Conservation (phyloP, 306 rosid species). For the Coriaria nepalensis region DNA sequence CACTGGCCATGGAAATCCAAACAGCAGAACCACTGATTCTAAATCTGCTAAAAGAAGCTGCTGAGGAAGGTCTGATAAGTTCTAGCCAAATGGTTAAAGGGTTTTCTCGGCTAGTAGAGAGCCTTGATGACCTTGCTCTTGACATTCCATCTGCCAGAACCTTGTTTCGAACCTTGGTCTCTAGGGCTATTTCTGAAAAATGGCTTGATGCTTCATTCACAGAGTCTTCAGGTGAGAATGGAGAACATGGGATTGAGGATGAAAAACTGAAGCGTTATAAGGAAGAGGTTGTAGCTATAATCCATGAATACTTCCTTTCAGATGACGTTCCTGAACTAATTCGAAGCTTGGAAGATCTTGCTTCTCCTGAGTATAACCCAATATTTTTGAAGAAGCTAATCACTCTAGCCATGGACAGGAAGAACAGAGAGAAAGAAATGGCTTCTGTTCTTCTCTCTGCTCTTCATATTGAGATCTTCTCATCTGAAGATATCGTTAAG, state of each 20-base stretch:
- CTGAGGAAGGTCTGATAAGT: slow-evolving; percentile 88
- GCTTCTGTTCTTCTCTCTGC: slow-evolving; percentile 93
- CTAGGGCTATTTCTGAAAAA: slow-evolving; percentile 69
- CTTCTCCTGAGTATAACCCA: slow-evolving; percentile 61
- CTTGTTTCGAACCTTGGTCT: slow-evolving; percentile 51
- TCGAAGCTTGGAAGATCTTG: slow-evolving; percentile 82
- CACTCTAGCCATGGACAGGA: slow-evolving; percentile 92
- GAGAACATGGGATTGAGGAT: slow-evolving; percentile 44
- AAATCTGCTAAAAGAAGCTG: slow-evolving; percentile 81
- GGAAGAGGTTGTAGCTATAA: slow-evolving; percentile 69
- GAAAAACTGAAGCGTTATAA: slow-evolving; percentile 56
- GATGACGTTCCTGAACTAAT: slow-evolving; percentile 96
- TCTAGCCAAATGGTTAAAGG: slow-evolving; percentile 98
- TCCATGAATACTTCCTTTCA: slow-evolving; percentile 85
- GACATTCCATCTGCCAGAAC: slow-evolving; percentile 81
- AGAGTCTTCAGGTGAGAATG: slow-evolving; percentile 43
- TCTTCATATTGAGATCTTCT: slow-evolving; percentile 86
- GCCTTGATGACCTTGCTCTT: slow-evolving; percentile 94
- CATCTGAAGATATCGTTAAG: slow-evolving; percentile 78
- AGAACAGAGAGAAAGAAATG: slow-evolving; percentile 98
- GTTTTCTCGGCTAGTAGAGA: slow-evolving; percentile 77
- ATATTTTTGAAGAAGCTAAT: slow-evolving; percentile 83
- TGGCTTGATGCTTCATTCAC: slow-evolving; percentile 86
- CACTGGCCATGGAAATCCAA: slow-evolving; percentile 72
- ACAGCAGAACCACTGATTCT: slow-evolving; percentile 53